Conservation (phyloP, 1,284 basidiomycete genomes). For the Cronartium quercuum region DNA sequence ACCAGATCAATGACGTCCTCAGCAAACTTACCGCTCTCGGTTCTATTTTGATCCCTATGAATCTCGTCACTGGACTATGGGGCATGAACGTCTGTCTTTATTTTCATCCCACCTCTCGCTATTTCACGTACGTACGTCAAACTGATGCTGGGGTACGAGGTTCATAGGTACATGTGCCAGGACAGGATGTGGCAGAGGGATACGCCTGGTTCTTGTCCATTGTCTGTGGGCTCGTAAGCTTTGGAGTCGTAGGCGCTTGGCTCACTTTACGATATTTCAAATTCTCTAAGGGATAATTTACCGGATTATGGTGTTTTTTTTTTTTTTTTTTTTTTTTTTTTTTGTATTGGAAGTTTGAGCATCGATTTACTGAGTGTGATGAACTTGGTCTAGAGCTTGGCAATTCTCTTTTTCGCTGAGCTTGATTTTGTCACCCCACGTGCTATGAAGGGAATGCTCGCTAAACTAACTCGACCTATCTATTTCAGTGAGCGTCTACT, state of each 20-base stretch:
- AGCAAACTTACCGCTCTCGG: slow-evolving; percentile 97
- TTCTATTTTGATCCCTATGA: slow-evolving; percentile 75
- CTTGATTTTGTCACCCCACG: too few species aligned
- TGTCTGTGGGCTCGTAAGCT: slow-evolving; percentile 42
- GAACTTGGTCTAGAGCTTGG: too few species aligned
- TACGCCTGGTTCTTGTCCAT: slow-evolving; percentile 45
- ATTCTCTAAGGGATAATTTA: slow-evolving; percentile 5
- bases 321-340: too few species aligned
- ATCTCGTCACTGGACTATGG: slow-evolving; percentile 61
- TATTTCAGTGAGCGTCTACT: too few species aligned
- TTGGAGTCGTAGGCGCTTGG: slow-evolving; percentile 44
- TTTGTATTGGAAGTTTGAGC: too few species aligned
- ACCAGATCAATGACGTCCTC: slow-evolving; percentile 98
- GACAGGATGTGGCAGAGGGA: slow-evolving; percentile 59
- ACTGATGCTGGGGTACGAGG: neutral
- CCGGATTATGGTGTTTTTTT: too few species aligned
- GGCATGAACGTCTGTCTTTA: slow-evolving; percentile 67
- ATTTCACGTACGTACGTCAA: too few species aligned
- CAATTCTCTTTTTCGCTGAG: too few species aligned
- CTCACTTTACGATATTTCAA: slow-evolving; percentile 41
- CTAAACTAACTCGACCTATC: too few species aligned
- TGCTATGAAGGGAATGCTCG: too few species aligned
- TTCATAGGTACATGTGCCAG: slow-evolving; percentile 67
- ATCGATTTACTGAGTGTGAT: too few species aligned
- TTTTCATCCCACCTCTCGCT: neutral